A percentile compares a stretch with the other conserved stretches of the same genome.
phyloP scores from a whole-genome alignment of 805 yeast genomes.

The Candida endomychidarum region DNA sequence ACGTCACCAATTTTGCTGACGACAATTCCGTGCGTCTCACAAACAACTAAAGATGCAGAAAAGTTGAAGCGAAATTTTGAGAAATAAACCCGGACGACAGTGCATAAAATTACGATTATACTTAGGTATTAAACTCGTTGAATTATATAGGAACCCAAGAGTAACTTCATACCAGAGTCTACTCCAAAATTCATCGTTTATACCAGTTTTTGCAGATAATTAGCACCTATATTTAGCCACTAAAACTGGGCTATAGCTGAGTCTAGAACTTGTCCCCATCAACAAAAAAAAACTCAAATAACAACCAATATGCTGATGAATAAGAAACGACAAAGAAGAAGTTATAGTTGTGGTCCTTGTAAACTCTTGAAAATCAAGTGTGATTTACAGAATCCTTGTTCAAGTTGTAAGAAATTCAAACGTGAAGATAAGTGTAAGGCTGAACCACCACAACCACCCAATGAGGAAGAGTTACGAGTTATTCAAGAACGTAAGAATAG shows the following conservation, averaged over 20 bases:
- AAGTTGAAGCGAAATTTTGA: conserved; percentile 5
- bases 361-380: conserved; percentile 54
- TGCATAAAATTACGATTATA: conserved; percentile 1
- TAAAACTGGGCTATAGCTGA: too few species aligned
- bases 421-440: conserved; percentile 38
- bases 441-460: conserved; percentile 47
- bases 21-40: conserved; percentile 4
- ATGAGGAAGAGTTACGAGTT: conserved; percentile 34
- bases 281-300: too few species aligned
- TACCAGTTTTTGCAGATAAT: too few species aligned
- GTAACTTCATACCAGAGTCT: too few species aligned
- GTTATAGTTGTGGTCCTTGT: conserved; percentile 60
- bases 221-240: too few species aligned
- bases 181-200: too few species aligned
- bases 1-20: conserved; percentile 1
- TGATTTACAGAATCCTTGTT: conserved; percentile 49
- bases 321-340: conserved; percentile 42
- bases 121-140: too few species aligned
- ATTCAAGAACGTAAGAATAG: conserved; percentile 31
- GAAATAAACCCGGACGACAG: conserved; percentile 8
- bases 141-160: too few species aligned
- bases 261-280: not conserved
- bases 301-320: not conserved
- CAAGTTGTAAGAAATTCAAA: conserved; percentile 41
- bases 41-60: conserved; percentile 4